Base-by-base conservation (phyloP, 2,329 filamentous ascomycete species). In the Fusarium oxysporum region DNA sequence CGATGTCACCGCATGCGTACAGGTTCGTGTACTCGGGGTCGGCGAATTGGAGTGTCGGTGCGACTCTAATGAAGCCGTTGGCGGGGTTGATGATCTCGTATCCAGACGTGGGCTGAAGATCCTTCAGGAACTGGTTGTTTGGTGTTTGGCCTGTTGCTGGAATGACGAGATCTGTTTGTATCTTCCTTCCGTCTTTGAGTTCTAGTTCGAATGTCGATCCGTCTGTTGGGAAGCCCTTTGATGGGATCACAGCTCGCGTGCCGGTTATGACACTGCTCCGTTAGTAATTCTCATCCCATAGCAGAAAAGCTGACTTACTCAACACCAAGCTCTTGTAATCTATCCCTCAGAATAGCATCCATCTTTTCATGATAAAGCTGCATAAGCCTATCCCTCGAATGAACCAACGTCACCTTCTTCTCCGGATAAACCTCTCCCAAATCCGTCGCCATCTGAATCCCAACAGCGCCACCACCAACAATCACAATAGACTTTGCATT, bases 381-480 rank as follows among this genome's bases (percentile, higher is more conserved):
- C 76, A 78, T 78, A 2, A 78, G 33, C 4, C 65, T 62, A 21
- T 78, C 76, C 14, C 76, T 51, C 0, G 76, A 78, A 28, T 78
- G 76, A 16, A 78, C 62, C 16, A 78, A 21, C 0, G 74, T 78
- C 0, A 78, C 71, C 6, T 69, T 70, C 66, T 78, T 78, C 19
- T 68, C 69, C 0, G 76, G 75, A 37, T 76, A 78, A 0, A 78
- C 59, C 45, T 78, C 74, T 3, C 76, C 77, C 8, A 78, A 14
- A 32, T 78, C 76, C 16, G 74, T 71, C 4, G 76, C 76, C 76
- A 78, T 78, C 33, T 78, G 76, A 1, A 78, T 70, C 0, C 76
- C 76, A 2, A 78, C 76, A 0, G 76, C 76, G 17, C 76, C 76
- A 8, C 76, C 76, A 0, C 76, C 76, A 21, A 78, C 74, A 25